These are phyloP conservation scores for Fulvia fulva DNA, from an alignment of 2,329 filamentous ascomycete genomes.

Conservation along the genomic window DNA sequence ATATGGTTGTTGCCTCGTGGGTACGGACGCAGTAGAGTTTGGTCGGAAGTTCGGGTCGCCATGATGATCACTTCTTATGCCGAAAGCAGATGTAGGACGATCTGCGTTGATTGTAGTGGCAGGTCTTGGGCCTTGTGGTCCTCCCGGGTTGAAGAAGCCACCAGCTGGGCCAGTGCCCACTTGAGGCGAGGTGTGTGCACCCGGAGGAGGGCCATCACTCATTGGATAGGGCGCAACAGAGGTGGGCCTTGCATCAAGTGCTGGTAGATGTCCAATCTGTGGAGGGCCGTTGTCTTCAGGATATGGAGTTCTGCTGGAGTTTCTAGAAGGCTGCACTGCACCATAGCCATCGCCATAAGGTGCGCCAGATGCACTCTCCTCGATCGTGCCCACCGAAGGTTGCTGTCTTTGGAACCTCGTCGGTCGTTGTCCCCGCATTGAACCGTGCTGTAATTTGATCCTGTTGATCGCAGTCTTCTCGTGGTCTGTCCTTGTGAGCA, in stretches of 20 bases:
- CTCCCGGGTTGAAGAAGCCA: constrained; percentile 37
- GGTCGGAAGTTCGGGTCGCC: constrained; percentile 43
- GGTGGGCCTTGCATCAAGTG: constrained; percentile 38
- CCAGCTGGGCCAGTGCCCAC: constrained; percentile 22
- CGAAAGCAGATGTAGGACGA: constrained; percentile 49
- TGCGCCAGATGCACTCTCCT: constrained; percentile 11
- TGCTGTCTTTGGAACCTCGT: constrained; percentile 39
- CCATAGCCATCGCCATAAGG: constrained; percentile 14
- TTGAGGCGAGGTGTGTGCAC: constrained; percentile 6
- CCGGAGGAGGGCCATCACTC: constrained; percentile 56
- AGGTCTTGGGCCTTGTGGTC: constrained; percentile 20
- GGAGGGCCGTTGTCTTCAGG: constrained; percentile 34
- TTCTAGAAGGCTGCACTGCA: constrained; percentile 16
- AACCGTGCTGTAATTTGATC: constrained; percentile 63
- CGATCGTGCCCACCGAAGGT: constrained; percentile 20
- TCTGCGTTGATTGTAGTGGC: constrained; percentile 45
- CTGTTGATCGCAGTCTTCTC: constrained; percentile 83
- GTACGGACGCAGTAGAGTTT: constrained; percentile 21
- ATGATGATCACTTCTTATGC: constrained; percentile 25
- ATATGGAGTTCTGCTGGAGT: constrained; percentile 28
- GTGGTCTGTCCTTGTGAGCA: constrained; percentile 81
- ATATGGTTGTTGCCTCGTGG: constrained; percentile 15
- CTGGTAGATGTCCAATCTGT: constrained; percentile 14
- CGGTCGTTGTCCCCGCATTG: constrained; percentile 47
- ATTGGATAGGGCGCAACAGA: constrained; percentile 67